Conservation (phyloP, 1,284 basidiomycete species). For the Lignosus rhinocerotis region DNA sequence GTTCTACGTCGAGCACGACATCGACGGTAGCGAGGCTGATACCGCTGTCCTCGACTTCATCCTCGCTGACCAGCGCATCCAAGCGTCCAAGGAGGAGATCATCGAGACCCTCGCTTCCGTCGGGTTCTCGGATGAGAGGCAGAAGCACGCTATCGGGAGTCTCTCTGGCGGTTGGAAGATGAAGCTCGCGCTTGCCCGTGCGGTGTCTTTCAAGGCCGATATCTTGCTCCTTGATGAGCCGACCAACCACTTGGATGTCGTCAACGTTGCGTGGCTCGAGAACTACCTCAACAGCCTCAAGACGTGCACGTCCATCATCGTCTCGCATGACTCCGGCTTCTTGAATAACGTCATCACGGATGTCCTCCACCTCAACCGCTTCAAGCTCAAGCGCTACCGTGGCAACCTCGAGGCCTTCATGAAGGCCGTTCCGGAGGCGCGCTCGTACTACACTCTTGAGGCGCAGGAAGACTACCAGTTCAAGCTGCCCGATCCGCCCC, state of each 20-base stretch:
- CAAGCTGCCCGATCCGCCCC: slow-evolving; percentile 93
- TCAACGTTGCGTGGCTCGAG: slow-evolving; percentile 97
- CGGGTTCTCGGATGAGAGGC: slow-evolving; percentile 89
- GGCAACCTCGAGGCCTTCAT: slow-evolving; percentile 98
- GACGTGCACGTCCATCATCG: slow-evolving; percentile 96
- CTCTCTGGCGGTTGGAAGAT: slow-evolving; percentile 99
- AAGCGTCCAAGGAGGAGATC: slow-evolving; percentile 71
- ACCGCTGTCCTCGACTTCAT: slow-evolving; percentile 93
- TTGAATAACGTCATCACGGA: slow-evolving; percentile 99
- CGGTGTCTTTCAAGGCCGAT: slow-evolving; percentile 99
- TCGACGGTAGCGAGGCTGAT: slow-evolving; percentile 92
- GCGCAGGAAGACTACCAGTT: slow-evolving; percentile 95
- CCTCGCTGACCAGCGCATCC: slow-evolving; percentile 82
- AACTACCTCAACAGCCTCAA: slow-evolving; percentile 89
- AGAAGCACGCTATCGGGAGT: slow-evolving; percentile 83
- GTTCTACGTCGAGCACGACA: slow-evolving; percentile 99
- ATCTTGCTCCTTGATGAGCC: slow-evolving; percentile 97
- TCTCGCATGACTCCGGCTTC: slow-evolving; percentile 99
- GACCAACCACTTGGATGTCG: slow-evolving; percentile 97
- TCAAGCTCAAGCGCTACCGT: slow-evolving; percentile 97
- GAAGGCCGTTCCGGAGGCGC: slow-evolving; percentile 94
- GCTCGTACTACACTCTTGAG: slow-evolving; percentile 96
- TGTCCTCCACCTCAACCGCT: slow-evolving; percentile 98
- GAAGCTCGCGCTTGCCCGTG: slow-evolving; percentile 98
- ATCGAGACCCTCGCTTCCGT: slow-evolving; percentile 84